These are phyloP conservation scores for Saccharomyces hybrid DNA, from an alignment of 1,139 yeast species.

Conservation along the genomic window DNA sequence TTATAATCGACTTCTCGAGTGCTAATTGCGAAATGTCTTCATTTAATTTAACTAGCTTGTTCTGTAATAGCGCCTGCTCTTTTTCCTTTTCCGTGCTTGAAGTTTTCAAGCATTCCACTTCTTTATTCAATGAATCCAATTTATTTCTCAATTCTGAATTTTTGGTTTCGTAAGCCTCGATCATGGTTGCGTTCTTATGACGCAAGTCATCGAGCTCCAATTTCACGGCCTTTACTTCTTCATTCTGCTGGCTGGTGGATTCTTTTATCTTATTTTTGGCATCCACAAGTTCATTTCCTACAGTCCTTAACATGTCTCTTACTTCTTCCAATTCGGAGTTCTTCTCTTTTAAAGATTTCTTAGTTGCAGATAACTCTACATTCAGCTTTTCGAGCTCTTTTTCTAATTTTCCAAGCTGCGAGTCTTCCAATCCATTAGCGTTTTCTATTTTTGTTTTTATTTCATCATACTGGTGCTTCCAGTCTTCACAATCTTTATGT, in stretches of 20 bases:
- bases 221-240: conserved; percentile 14
- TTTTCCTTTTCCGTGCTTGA: conserved; percentile 6
- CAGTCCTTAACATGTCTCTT: conserved; percentile 62
- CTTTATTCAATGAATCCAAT: conserved; percentile 11
- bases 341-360: conserved; percentile 18
- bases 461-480: conserved; percentile 17
- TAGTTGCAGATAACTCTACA: conserved; percentile 10
- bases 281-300: conserved; percentile 68
- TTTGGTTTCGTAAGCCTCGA: conserved; percentile 26
- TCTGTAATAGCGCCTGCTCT: conserved; percentile 28
- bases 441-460: conserved; percentile 9
- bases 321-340: conserved; percentile 35
- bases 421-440: conserved; percentile 4
- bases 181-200: conserved; percentile 20
- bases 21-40: conserved; percentile 30
- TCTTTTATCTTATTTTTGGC: conserved; percentile 27
- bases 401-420: neutral
- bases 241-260: conserved; percentile 7
- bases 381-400: conserved; percentile 7
- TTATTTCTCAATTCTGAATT: conserved; percentile 25
- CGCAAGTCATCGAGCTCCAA: conserved; percentile 13
- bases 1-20: neutral
- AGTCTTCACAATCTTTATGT: conserved; percentile 17
- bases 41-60: conserved; percentile 35
- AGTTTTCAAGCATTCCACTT: conserved; percentile 3